Evolutionary conservation across 2,329 filamentous ascomycete genomes (phyloP).

Genomic region (Nemania sp.): DNA sequence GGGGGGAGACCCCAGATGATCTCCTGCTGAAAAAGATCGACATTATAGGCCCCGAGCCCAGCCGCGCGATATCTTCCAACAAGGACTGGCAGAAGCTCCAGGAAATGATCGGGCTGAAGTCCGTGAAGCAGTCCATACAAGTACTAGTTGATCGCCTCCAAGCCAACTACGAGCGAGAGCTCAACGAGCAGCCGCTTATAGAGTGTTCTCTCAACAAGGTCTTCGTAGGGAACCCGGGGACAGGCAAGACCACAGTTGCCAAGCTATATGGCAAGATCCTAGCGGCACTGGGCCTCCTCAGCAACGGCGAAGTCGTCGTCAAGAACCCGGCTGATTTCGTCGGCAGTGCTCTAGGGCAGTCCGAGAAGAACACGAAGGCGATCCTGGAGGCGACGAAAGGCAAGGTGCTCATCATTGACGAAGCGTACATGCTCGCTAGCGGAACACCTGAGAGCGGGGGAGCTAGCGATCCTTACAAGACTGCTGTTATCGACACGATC

Average conservation of each 20-base stretch:
- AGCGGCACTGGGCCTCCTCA: conserved; percentile 40
- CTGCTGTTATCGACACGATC: conserved; percentile 72
- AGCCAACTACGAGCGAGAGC: conserved; percentile 37
- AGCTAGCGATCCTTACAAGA: conserved; percentile 54
- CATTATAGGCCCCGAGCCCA: conserved; percentile 27
- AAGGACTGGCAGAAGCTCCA: conserved; percentile 25
- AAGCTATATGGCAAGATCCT: conserved; percentile 40
- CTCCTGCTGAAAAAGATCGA: conserved; percentile 48
- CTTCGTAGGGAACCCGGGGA: conserved; percentile 39
- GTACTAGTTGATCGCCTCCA: conserved; percentile 45
- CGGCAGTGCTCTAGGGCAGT: conserved; percentile 64
- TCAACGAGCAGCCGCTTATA: conserved; percentile 33
- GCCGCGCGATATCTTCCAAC: conserved; percentile 47
- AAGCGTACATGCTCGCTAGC: conserved; percentile 69
- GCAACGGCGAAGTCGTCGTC: conserved; percentile 56
- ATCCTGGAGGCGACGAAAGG: conserved; percentile 69
- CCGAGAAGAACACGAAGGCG: conserved; percentile 72
- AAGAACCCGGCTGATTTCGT: conserved; percentile 79
- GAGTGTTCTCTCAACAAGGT: conserved; percentile 39
- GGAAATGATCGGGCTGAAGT: conserved; percentile 31
- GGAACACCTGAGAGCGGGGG: conserved; percentile 22
- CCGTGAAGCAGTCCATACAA: conserved; percentile 43
- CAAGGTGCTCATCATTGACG: conserved; percentile 80
- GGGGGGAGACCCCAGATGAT: conserved; percentile 54
- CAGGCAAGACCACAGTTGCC: conserved; percentile 41